Conservation (phyloP, 2,329 filamentous ascomycete species). For the Sclerotinia nivalis region DNA sequence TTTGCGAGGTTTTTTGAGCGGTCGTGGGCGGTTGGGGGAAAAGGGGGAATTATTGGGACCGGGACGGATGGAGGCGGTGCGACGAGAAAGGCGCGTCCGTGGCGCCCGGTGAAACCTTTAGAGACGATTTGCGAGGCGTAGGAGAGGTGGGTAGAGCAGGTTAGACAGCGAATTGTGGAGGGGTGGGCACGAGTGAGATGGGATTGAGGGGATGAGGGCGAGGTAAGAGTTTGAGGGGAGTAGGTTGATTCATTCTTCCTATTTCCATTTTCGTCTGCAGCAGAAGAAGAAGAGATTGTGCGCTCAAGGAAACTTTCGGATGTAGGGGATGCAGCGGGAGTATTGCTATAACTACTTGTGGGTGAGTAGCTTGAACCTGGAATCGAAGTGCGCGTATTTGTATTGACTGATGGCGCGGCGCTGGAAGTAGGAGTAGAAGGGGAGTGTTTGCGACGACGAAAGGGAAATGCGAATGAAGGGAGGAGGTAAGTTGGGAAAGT, state of each 20-base stretch:
- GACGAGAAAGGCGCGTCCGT: conserved; percentile 64
- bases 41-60: conserved; percentile 13
- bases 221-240: neutral
- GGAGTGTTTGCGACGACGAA: conserved; percentile 44
- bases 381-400: conserved; percentile 17
- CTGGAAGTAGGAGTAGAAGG: conserved; percentile 38
- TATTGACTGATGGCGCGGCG: conserved; percentile 27
- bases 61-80: conserved; percentile 40
- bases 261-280: neutral
- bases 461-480: conserved; percentile 51
- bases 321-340: conserved; percentile 27
- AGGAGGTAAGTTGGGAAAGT: conserved; percentile 54
- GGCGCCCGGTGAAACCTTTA: conserved; percentile 66
- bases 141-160: conserved; percentile 62
- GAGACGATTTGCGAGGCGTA: conserved; percentile 62
- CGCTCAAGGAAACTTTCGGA: conserved; percentile 4
- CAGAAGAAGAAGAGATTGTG: neutral
- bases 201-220: neutral
- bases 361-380: conserved; percentile 44
- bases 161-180: conserved; percentile 59
- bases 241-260: neutral
- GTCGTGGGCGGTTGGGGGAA: conserved; percentile 23
- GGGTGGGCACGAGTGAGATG: conserved; percentile 49
- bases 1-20: conserved; percentile 50
- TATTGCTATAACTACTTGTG: conserved; percentile 38